Conservation (phyloP, 495 filamentous ascomycete genomes). For the Elaphomyces granulatus region DNA sequence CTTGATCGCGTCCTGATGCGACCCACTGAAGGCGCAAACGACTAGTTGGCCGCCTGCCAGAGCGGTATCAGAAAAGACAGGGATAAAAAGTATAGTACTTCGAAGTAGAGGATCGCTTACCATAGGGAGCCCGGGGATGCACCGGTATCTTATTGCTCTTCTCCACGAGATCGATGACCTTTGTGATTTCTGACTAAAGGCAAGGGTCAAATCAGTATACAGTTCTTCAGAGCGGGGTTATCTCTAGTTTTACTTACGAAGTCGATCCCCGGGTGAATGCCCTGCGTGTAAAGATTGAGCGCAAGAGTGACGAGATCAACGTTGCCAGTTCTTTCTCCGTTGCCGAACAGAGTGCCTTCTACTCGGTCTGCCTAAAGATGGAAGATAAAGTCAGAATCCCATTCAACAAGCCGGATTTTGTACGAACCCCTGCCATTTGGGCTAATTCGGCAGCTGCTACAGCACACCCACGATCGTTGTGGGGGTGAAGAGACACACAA, state of each 20-base stretch:
- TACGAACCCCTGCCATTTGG: constrained; percentile 98
- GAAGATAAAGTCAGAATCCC: no score
- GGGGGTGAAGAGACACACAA: constrained; percentile 72
- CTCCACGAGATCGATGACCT: constrained; percentile 81
- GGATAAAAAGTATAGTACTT: no score
- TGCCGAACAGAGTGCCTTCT: constrained; percentile 89
- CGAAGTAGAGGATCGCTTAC: no score
- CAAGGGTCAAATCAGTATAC: no score
- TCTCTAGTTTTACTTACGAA: no score
- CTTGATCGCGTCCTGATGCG: constrained; percentile 95
- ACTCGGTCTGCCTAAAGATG: no score
- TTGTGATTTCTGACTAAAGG: constrained; percentile 79
- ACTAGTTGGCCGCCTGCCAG: constrained; percentile 83
- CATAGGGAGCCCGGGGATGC: constrained; percentile 72
- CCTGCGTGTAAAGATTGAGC: constrained; percentile 93
- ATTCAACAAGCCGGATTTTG: no score
- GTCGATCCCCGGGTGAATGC: constrained; percentile 75
- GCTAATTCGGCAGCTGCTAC: constrained; percentile 81
- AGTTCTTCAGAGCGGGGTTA: no score
- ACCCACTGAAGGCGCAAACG: constrained; percentile 78
- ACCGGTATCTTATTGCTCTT: constrained; percentile 90
- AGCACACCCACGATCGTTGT: constrained; percentile 89
- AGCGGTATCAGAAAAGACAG: no score
- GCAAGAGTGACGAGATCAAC: constrained; percentile 92
- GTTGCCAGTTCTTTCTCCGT: constrained; percentile 92